Conservation (phyloP, 192 early-diverging fungal species). For the Backusella morwellensis region DNA sequence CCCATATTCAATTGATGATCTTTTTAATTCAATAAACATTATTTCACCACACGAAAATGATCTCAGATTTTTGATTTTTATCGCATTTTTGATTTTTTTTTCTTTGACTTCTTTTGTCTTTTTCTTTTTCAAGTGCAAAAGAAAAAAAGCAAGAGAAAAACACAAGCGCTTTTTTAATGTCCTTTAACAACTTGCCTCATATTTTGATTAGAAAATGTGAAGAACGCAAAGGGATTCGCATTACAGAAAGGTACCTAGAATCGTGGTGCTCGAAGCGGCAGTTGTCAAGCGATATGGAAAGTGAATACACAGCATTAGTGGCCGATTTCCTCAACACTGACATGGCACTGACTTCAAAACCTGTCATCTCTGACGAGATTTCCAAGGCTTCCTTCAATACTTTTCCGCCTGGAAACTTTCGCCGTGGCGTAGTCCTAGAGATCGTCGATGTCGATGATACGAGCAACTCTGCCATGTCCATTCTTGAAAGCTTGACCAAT, state of each 20-base stretch:
- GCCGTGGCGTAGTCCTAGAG: not conserved
- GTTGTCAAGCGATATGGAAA: not conserved
- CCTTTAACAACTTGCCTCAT: not conserved
- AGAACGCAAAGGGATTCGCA: not conserved
- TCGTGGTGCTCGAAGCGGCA: not conserved
- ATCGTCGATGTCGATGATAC: not conserved
- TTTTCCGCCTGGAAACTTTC: not conserved
- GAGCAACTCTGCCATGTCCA: not conserved
- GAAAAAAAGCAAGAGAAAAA: not conserved
- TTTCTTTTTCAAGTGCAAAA: not conserved
- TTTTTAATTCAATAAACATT: not conserved
- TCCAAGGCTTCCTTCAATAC: not conserved
- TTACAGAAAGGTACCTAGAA: not conserved
- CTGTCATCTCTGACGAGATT: not conserved
- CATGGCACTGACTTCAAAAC: not conserved
- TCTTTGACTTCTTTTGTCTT: not conserved
- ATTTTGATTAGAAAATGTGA: conserved; percentile 1
- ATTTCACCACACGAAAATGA: too few relatives aligned
- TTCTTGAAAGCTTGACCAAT: not conserved
- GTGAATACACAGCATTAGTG: not conserved
- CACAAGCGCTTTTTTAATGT: not conserved
- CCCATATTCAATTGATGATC: conserved; percentile 42
- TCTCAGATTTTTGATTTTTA: too few relatives aligned
- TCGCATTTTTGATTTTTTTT: not conserved
- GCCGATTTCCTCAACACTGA: not conserved